Base-by-base conservation (phyloP, 1,139 yeast genomes). In the Blastobotrys persicus region DNA sequence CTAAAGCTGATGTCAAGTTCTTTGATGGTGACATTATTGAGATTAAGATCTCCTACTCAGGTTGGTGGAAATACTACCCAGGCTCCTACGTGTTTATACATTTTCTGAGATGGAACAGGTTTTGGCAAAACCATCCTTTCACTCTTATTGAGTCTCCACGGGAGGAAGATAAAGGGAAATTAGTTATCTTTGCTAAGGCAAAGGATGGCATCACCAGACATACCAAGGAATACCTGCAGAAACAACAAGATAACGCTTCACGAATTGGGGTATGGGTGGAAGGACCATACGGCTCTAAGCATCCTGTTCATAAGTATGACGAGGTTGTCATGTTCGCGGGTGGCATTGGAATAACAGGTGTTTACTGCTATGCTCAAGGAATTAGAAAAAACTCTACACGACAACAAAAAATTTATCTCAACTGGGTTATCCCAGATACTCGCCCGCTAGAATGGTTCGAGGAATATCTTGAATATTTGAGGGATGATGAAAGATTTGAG, bases 281-380 rank as follows among this genome's bases (percentile, higher is more conserved):
- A 54, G 85, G 85, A 0, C 84, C 85, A 0, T 81, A 81, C 56
- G 81, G 84, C 58, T 65, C 66, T 59, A 55, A 68, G 54, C 56
- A 77, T 54, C 74, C 84, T 64, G 49, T 78, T 46, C 70, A 72
- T 47, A 73, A 74, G 51, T 81, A 74, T 61, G 78, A 78, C 47
- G 76, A 75, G 47, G 62, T 72, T 9, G 64, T 80, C 3, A 70
- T 82, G 50, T 57, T 82, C 49, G 78, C 81, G 2, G 83, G 87
- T 54, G 88, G 88, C 49, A 82, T 81, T 54, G 92, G 91, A 59
- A 71, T 84, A 51, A 83, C 91, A 1, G 81, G 82, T 0, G 52
- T 59, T 2, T 59, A 64, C 61, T 49, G 61, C 2, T 62, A 63
- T 45, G 57, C 63, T 7, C 42, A 31, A n/a, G 47, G 55, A 56